These are phyloP conservation scores for Allantophomopsis lycopodina DNA, from an alignment of 2,329 filamentous ascomycete species.

Conservation along the genomic window DNA sequence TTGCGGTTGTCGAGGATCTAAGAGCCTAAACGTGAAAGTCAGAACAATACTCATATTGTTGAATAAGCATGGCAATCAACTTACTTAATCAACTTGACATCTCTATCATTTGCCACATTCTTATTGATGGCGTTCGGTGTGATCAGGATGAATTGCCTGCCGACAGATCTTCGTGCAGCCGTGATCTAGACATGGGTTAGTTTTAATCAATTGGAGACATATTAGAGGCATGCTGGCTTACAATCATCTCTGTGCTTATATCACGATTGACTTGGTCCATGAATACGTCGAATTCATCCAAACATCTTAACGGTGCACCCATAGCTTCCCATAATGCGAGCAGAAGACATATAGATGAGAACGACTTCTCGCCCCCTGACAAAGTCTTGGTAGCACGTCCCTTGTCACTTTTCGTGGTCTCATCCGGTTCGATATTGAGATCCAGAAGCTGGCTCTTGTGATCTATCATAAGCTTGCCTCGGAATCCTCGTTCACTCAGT, in stretches of 20 bases:
- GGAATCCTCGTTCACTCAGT: slow-evolving; percentile 78
- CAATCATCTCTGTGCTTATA: slow-evolving; percentile 87
- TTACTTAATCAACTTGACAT: slow-evolving; percentile 69
- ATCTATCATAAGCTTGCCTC: slow-evolving; percentile 67
- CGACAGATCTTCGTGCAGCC: slow-evolving; percentile 74
- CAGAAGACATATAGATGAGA: slow-evolving; percentile 88
- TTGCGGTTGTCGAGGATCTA: slow-evolving; percentile 39
- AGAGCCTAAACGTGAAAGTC: slow-evolving; percentile 26
- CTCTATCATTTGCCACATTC: slow-evolving; percentile 40
- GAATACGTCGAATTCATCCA: slow-evolving; percentile 98
- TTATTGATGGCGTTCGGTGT: slow-evolving; percentile 73
- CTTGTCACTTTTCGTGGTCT: slow-evolving; percentile 52
- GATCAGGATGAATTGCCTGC: slow-evolving; percentile 90
- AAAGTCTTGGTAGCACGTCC: slow-evolving; percentile 83
- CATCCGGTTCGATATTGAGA: slow-evolving; percentile 60
- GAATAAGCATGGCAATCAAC: slow-evolving; percentile 8
- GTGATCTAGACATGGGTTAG: slow-evolving; percentile 43
- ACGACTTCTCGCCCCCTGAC: slow-evolving; percentile 94
- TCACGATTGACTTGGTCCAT: slow-evolving; percentile 97
- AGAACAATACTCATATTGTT: no score
- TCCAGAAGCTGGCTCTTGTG: slow-evolving; percentile 64
- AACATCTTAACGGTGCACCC: slow-evolving; percentile 84
- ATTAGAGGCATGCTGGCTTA: slow-evolving; percentile 27
- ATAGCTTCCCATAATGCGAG: slow-evolving; percentile 96
- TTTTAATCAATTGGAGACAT: neutral